A percentile compares a stretch with the other conserved stretches of the same genome.
Evolutionary conservation across 306 rosid species (phyloP).

Genomic region (Lagenaria siceraria): DNA sequence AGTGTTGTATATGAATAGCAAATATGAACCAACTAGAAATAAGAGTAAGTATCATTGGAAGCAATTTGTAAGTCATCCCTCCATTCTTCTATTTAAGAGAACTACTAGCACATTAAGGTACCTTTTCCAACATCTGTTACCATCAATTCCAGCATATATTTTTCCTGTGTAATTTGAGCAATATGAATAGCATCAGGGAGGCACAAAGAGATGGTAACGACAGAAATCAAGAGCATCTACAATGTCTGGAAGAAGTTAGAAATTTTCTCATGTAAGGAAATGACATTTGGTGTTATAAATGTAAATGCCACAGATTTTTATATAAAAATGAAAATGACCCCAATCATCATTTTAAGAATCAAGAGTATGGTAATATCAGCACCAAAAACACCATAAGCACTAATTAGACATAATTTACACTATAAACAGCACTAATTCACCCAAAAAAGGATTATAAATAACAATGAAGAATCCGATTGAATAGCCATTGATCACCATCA

Average conservation of each 20-base stretch:
- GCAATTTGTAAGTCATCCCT: background rate
- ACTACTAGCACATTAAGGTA: conserved; percentile 10
- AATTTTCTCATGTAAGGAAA: background rate
- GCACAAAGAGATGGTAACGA: background rate
- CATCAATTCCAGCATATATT: conserved; percentile 46
- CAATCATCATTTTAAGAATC: background rate
- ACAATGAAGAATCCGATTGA: background rate
- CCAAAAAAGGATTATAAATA: background rate
- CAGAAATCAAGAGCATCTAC: background rate
- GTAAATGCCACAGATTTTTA: background rate
- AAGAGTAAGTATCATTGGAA: background rate
- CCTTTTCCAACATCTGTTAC: conserved; percentile 85
- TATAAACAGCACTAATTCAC: background rate
- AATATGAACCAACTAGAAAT: background rate
- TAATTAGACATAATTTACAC: background rate
- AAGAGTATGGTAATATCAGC: background rate
- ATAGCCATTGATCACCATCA: background rate
- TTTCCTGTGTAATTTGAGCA: conserved; percentile 42
- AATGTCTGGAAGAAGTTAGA: background rate
- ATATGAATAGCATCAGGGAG: conserved; percentile 15
- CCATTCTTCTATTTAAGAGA: background rate
- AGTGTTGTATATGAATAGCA: background rate
- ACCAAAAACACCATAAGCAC: background rate
- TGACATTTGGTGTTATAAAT: background rate
- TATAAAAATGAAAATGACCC: background rate